These are phyloP conservation scores for Aristolochia contorta DNA, from an alignment of 164 flowering plant species.

Conservation along the genomic window DNA sequence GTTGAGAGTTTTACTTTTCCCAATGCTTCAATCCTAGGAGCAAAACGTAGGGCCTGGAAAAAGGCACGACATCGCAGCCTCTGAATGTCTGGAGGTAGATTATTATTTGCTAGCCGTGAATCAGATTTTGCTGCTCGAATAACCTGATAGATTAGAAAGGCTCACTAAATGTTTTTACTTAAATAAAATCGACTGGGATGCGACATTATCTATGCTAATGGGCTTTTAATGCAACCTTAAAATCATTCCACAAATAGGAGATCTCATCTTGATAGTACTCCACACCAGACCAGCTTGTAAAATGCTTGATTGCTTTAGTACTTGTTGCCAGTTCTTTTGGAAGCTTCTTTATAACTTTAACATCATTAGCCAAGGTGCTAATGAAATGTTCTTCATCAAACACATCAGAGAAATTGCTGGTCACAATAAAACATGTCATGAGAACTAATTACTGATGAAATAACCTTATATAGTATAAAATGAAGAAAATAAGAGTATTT, in stretches of 20 bases:
- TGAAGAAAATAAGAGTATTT: neutral
- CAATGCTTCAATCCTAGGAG: conserved; percentile 82
- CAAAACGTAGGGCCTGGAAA: conserved; percentile 84
- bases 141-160: conserved; percentile 30
- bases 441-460: neutral
- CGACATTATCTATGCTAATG: neutral
- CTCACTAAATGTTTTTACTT: neutral
- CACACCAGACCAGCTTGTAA: conserved; percentile 88
- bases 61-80: conserved; percentile 92
- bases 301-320: conserved; percentile 61
- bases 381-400: conserved; percentile 89
- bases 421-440: conserved; percentile 7
- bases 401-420: conserved; percentile 94
- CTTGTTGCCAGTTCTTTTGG: conserved; percentile 57
- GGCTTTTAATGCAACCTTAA: conserved; percentile 37
- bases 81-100: conserved; percentile 82
- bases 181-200: neutral
- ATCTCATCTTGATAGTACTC: conserved; percentile 82
- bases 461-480: neutral
- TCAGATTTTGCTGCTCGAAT: conserved; percentile 97
- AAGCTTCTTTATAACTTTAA: conserved; percentile 65
- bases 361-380: conserved; percentile 56
- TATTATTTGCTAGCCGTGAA: conserved; percentile 90
- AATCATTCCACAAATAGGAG: conserved; percentile 71
- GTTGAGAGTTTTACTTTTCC: conserved; percentile 58